Percentiles rank a stretch among this genome's conserved stretches.
Evolutionary conservation across 2,329 filamentous ascomycete genomes (phyloP).

Genomic region (Aspergillus sp.): DNA sequence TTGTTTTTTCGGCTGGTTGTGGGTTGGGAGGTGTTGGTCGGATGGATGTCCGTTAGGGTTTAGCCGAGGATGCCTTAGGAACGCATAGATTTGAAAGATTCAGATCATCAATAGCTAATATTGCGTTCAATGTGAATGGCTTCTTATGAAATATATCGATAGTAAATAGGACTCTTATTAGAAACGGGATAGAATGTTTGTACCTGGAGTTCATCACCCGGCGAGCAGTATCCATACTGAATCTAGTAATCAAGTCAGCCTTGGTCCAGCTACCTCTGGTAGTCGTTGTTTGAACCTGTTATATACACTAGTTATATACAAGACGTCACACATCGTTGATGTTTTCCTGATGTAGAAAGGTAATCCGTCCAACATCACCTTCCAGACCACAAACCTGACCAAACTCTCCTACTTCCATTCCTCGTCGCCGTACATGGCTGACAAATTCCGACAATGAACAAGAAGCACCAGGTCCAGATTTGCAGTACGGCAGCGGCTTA

Average conservation of each 20-base stretch:
- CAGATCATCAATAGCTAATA: too few species aligned
- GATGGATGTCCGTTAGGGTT: not conserved
- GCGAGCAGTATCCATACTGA: constrained; percentile 8
- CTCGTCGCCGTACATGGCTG: constrained; percentile 34
- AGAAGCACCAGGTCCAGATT: constrained; percentile 41
- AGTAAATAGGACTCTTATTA: not conserved
- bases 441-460: constrained; percentile 44
- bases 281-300: too few species aligned
- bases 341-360: constrained; percentile 44
- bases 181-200: not conserved
- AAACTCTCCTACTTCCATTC: constrained; percentile 43
- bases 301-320: not conserved
- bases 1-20: constrained; percentile 1
- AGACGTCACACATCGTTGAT: not conserved
- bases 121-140: too few species aligned
- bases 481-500: constrained; percentile 43
- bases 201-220: not conserved
- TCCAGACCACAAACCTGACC: constrained; percentile 42
- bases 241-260: constrained; percentile 9
- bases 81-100: too few species aligned
- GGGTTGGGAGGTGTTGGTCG: not conserved
- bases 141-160: too few species aligned
- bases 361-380: constrained; percentile 37
- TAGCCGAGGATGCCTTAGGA: not conserved
- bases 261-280: not conserved